Evolutionary conservation across 139 green algal genomes (phyloP), one percentile per base, ranked within the genome.

Genomic region (Chlorella sp.): DNA sequence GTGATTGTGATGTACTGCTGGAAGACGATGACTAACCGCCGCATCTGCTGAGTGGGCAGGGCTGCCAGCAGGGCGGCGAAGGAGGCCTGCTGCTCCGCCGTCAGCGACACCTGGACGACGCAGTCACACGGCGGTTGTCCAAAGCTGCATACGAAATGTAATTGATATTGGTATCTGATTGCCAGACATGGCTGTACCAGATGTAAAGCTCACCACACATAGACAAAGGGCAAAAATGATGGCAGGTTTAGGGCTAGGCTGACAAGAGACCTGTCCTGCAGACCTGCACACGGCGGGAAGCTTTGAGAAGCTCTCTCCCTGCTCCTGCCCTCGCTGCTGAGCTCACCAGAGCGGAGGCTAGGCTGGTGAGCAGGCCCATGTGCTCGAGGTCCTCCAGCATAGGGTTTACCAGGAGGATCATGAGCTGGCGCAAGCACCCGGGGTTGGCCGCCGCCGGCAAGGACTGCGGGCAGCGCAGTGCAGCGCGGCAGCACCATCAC

Each of bases 1-100:
- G 78, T 85, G 49, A 91, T 36, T 20, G 83, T 89, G 75, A 92
- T 86, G 79, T 83, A 92, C 65, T 88, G 76, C 75, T 92, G 87
- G 49, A 88, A 30, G 17, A 72, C 67, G 14, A 63, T 70, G 30
- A 81, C 50, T 55, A 10, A 55, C 42, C 42, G 10, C 10, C 42
- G 42, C 42, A 55, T 55, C 10, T 55, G 42, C 10, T 55, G 10
- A 10, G 17, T 10, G 10, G 70, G 49, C 73, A 74, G 80, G 0
- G 50, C 62, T 0, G 31, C 31, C 3, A 86, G 26, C 35, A 86
- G 70, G 35, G 70, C 31, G 34, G 61, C 33, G 27, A 86, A 65
- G 35, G 74, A 66, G 26, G 36, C 24, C 1, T 70, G 70, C 63
- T 77, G 75, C 26, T 31, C 51, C 1, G 60, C 0, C 5, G 31